Evolutionary conservation across 148 eudicot species (phyloP).

Genomic region (Chenopodium suecicum): DNA sequence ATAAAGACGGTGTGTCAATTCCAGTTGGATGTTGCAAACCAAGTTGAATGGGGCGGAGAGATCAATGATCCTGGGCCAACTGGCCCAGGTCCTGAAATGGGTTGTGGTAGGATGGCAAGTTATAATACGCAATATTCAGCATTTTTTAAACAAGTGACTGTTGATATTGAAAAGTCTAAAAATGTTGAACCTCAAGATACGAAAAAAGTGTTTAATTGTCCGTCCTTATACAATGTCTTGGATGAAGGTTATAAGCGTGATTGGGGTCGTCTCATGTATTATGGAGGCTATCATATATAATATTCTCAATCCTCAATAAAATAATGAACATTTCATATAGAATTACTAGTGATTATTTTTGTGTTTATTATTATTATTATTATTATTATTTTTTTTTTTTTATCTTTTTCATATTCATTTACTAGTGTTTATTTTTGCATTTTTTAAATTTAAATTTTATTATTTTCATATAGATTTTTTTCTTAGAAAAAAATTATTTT

Average conservation of each 20-base stretch:
- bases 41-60: conserved; percentile 15
- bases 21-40: not conserved
- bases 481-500: no score
- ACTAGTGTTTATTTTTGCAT: no score
- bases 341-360: no score
- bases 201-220: not conserved
- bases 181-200: not conserved
- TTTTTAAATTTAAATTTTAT: no score
- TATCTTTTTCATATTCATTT: no score
- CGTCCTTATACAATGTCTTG: not conserved
- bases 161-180: not conserved
- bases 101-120: not conserved
- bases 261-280: conserved; percentile 2
- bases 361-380: no score
- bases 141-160: not conserved
- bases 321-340: no score
- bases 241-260: not conserved
- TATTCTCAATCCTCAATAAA: no score
- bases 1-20: no score
- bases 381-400: no score
- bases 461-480: no score
- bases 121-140: not conserved
- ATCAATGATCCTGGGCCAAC: not conserved
- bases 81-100: not conserved
- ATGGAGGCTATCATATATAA: not conserved